Evolutionary conservation across 208 protist genomes (phyloP).

Genomic region (Acanthamoeba sp.): DNA sequence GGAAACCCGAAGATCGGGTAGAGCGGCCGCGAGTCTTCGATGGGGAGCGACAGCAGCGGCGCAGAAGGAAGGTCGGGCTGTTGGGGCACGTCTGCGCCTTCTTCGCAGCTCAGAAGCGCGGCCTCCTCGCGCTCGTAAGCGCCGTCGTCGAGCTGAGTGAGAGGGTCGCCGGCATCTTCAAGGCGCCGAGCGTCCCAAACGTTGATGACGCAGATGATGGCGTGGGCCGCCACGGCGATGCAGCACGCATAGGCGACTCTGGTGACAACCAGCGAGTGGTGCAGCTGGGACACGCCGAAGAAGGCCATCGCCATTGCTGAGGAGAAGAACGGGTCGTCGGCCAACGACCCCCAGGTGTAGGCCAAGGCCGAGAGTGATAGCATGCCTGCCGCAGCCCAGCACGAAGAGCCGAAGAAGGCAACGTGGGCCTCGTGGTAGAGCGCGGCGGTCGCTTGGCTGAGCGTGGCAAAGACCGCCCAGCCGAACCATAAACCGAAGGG

Average conservation of each 20-base stretch:
- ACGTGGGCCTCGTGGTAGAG: not conserved
- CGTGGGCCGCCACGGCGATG: not conserved
- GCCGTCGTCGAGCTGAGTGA: not conserved
- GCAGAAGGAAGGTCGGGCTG: not conserved
- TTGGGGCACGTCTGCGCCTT: not conserved
- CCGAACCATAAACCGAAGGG: conserved; percentile 49
- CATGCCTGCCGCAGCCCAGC: not conserved
- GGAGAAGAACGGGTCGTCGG: conserved; percentile 47
- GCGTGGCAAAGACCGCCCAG: not conserved
- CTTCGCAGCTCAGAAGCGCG: not conserved
- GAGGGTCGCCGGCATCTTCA: not conserved
- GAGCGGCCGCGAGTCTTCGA: conserved; percentile 17
- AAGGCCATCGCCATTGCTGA: not conserved
- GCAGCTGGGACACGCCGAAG: conserved; percentile 22
- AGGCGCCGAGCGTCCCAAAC: not conserved
- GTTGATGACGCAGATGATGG: conserved; percentile 46
- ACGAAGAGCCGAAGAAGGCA: not conserved
- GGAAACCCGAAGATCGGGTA: not conserved
- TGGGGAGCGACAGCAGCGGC: conserved; percentile 32
- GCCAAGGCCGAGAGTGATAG: not conserved
- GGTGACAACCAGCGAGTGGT: not conserved
- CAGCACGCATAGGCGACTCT: not conserved
- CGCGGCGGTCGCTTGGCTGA: not conserved
- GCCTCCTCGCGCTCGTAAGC: conserved; percentile 13
- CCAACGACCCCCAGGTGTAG: not conserved